Evolutionary conservation across 2,329 filamentous ascomycete species (phyloP).

Genomic region (Aureobasidium musti): DNA sequence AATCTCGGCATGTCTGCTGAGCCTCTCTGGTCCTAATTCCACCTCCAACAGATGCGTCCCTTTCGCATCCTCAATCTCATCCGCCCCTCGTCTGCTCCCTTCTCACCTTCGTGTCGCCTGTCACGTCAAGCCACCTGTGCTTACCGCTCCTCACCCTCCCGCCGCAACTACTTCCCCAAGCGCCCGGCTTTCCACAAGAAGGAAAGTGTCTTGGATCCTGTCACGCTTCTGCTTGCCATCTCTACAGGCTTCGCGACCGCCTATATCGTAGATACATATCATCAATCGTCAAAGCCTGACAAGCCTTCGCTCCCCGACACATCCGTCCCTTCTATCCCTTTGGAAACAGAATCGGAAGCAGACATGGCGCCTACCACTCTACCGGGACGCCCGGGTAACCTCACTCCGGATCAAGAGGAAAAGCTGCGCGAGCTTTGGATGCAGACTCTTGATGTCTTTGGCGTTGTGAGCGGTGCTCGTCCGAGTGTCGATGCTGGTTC

Average conservation of each 20-base stretch:
- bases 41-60: conserved; percentile 9
- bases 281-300: not conserved
- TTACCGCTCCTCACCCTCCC: not conserved
- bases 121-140: conserved; percentile 9
- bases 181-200: conserved; percentile 16
- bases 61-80: not conserved
- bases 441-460: conserved; percentile 72
- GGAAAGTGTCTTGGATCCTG: conserved; percentile 33
- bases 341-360: conserved; percentile 3
- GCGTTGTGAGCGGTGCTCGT: conserved; percentile 48
- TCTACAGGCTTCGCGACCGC: conserved; percentile 34
- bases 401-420: conserved; percentile 85
- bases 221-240: conserved; percentile 34
- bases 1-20: conserved; percentile 18
- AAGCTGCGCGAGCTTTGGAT: conserved; percentile 89
- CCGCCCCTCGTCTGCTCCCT: not conserved
- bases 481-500: conserved; percentile 36
- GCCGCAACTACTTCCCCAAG: not conserved
- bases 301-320: conserved; percentile 26
- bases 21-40: conserved; percentile 3
- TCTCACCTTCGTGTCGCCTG: conserved; percentile 6
- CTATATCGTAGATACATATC: conserved; percentile 34
- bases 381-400: conserved; percentile 77
- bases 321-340: conserved; percentile 15
- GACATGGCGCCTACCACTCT: conserved; percentile 49